Evolutionary conservation across 2,329 filamentous ascomycete genomes (phyloP).

Genomic region (Botrytis galanthina): DNA sequence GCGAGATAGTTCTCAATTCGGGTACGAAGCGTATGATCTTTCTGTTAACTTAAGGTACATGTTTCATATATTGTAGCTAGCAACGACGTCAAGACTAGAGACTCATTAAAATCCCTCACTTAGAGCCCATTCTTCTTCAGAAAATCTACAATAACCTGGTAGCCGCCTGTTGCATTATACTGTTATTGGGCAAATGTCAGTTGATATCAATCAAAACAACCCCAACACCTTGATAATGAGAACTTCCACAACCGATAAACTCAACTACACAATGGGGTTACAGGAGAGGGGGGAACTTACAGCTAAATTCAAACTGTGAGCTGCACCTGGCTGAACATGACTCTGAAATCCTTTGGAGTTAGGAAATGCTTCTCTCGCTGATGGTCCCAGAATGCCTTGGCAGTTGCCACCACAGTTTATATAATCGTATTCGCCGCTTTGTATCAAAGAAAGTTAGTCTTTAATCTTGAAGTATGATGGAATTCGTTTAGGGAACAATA

Average conservation of each 20-base stretch:
- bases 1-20: background rate
- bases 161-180: background rate
- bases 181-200: background rate
- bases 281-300: background rate
- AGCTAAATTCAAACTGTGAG: background rate
- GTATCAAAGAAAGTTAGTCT: background rate
- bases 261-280: background rate
- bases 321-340: background rate
- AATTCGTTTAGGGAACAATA: too few species aligned
- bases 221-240: background rate
- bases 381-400: background rate
- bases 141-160: background rate
- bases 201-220: background rate
- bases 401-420: background rate
- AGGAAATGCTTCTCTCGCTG: background rate
- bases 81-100: background rate
- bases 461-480: too few species aligned
- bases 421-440: background rate
- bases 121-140: background rate
- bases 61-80: background rate
- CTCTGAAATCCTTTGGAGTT: background rate
- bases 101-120: background rate
- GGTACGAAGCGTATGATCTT: too few species aligned
- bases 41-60: background rate
- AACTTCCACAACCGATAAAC: background rate